These are phyloP conservation scores for Veloporphyrellus conicus DNA, from an alignment of 1,284 basidiomycete genomes.

Conservation along the genomic window DNA sequence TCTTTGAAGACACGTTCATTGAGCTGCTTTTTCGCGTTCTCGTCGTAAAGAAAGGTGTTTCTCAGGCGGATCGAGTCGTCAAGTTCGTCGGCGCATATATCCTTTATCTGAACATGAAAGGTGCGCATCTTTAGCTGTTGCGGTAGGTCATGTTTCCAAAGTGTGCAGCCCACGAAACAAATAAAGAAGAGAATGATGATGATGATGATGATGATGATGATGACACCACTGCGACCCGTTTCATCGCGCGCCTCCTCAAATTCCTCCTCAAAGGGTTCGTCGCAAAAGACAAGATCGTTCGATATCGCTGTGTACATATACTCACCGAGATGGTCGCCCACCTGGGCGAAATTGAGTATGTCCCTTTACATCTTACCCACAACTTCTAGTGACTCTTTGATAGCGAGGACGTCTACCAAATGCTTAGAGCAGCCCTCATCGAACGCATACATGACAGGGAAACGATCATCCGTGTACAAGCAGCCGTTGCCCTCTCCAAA, in stretches of 20 bases:
- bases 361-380: not conserved
- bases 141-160: not conserved
- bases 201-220: constrained; percentile 59
- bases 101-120: constrained; percentile 74
- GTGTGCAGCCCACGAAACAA: constrained; percentile 32
- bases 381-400: not conserved
- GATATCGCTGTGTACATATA: constrained; percentile 76
- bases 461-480: constrained; percentile 75
- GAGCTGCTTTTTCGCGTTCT: constrained; percentile 70
- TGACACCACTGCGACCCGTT: constrained; percentile 69
- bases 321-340: constrained; percentile 79
- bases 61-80: constrained; percentile 75
- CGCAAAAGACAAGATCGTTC: constrained; percentile 86
- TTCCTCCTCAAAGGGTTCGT: constrained; percentile 81
- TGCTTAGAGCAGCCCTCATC: constrained; percentile 67
- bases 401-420: constrained; percentile 79
- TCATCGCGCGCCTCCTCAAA: constrained; percentile 68
- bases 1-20: constrained; percentile 74
- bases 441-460: constrained; percentile 87
- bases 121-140: constrained; percentile 39
- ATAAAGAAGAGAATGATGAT: constrained; percentile 27
- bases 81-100: constrained; percentile 86
- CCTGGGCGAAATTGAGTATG: constrained; percentile 82
- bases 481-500: constrained; percentile 81
- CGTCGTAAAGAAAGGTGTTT: constrained; percentile 79